Conservation (phyloP, 805 yeast species). For the Isabelozyma gotoi region DNA sequence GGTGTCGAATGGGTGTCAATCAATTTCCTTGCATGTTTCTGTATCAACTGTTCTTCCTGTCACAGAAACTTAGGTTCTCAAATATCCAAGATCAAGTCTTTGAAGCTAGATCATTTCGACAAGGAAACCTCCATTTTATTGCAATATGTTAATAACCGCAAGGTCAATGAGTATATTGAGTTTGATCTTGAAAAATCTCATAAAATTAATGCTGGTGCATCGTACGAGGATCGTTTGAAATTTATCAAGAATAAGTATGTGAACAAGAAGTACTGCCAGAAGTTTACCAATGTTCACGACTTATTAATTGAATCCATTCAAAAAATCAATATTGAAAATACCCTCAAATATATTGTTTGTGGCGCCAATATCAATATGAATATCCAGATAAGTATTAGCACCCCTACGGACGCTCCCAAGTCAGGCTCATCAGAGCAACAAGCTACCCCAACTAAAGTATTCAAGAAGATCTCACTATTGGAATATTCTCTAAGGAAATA, state of each 20-base stretch:
- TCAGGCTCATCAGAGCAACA: neutral
- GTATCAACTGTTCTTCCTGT: constrained; percentile 85
- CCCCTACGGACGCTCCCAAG: neutral
- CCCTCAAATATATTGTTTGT: constrained; percentile 42
- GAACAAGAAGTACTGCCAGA: constrained; percentile 44
- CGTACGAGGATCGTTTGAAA: constrained; percentile 49
- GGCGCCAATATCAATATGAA: constrained; percentile 49
- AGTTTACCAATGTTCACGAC: constrained; percentile 23
- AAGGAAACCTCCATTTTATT: constrained; percentile 61
- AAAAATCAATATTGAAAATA: constrained; percentile 45
- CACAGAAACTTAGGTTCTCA: constrained; percentile 86
- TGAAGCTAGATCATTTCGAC: constrained; percentile 70
- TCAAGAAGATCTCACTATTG: constrained; percentile 25
- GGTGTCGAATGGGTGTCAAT: constrained; percentile 87
- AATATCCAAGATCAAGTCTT: constrained; percentile 72
- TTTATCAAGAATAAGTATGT: constrained; percentile 70
- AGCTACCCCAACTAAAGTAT: constrained; percentile 10
- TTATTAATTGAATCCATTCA: constrained; percentile 53
- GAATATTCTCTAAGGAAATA: constrained; percentile 55
- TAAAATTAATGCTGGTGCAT: constrained; percentile 31
- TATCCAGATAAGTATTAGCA: constrained; percentile 28
- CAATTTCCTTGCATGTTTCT: constrained; percentile 67
- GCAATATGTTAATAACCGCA: constrained; percentile 48
- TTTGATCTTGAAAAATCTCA: constrained; percentile 12
- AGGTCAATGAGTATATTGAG: constrained; percentile 64